Conservation (phyloP, 352 stramenopile species). For the Phytopythium boreale region DNA sequence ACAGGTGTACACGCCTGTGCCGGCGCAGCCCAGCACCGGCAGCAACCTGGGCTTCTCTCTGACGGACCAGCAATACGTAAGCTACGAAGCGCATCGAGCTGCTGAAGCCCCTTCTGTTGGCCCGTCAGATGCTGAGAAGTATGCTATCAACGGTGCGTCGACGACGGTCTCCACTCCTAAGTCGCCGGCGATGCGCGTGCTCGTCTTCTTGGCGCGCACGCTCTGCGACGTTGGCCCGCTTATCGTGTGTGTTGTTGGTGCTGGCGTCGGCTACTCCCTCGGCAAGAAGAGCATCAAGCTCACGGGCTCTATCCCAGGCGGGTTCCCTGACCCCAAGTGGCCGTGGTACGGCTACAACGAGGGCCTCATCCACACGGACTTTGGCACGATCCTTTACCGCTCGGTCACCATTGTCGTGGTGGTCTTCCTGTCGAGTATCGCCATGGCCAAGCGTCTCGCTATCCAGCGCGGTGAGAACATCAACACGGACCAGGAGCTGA, state of each 20-base stretch:
- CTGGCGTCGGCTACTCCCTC: constrained; percentile 40
- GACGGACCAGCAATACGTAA: constrained; percentile 43
- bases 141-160: constrained; percentile 2
- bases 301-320: constrained; percentile 60
- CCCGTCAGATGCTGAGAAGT: constrained; percentile 6
- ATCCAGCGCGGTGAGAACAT: constrained; percentile 67
- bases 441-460: constrained; percentile 83
- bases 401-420: constrained; percentile 72
- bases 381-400: constrained; percentile 51
- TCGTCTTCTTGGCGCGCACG: constrained; percentile 35
- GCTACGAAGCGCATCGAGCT: constrained; percentile 20
- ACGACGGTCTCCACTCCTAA: constrained; percentile 5
- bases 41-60: constrained; percentile 34
- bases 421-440: constrained; percentile 87
- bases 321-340: constrained; percentile 42
- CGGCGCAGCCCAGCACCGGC: constrained; percentile 9
- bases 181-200: constrained; percentile 12
- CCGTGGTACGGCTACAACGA: constrained; percentile 54
- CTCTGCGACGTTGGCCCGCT: constrained; percentile 62
- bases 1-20: constrained; percentile 3
- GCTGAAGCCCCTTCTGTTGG: not conserved
- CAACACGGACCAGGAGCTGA: constrained; percentile 76
- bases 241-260: constrained; percentile 66
- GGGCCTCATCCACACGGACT: constrained; percentile 33
- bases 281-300: constrained; percentile 63